Evolutionary conservation across 495 filamentous ascomycete species (phyloP).

Genomic region (Penicillium subrubescens): DNA sequence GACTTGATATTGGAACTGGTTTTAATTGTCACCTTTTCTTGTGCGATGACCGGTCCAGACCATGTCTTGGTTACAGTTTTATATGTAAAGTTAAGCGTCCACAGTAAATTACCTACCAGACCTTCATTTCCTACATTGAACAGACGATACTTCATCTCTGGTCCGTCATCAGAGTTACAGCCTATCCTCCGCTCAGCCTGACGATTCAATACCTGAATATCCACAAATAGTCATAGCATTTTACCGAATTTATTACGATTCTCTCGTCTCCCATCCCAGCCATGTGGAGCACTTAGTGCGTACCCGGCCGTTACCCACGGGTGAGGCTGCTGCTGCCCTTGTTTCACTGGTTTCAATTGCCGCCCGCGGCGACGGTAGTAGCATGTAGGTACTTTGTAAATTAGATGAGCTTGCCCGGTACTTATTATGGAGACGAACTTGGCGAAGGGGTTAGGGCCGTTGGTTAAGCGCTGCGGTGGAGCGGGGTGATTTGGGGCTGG

Average conservation of each 20-base stretch:
- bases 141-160: neutral
- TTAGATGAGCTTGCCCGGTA: neutral
- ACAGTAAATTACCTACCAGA: neutral
- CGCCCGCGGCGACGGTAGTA: neutral
- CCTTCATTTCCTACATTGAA: too few relatives aligned
- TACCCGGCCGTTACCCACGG: neutral
- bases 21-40: neutral
- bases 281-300: neutral
- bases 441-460: neutral
- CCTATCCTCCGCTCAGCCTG: neutral
- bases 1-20: neutral
- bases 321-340: neutral
- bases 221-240: too few relatives aligned
- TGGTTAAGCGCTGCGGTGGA: conserved; percentile 1
- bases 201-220: neutral
- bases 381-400: neutral
- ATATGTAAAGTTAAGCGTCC: neutral
- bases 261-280: neutral
- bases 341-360: conserved; percentile 12
- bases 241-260: neutral
- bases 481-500: neutral
- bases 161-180: neutral
- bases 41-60: neutral
- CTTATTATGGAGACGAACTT: too few relatives aligned
- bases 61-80: neutral